Base-by-base conservation (phyloP, 257 asterid genomes). In the Haberlea rhodopensis region DNA sequence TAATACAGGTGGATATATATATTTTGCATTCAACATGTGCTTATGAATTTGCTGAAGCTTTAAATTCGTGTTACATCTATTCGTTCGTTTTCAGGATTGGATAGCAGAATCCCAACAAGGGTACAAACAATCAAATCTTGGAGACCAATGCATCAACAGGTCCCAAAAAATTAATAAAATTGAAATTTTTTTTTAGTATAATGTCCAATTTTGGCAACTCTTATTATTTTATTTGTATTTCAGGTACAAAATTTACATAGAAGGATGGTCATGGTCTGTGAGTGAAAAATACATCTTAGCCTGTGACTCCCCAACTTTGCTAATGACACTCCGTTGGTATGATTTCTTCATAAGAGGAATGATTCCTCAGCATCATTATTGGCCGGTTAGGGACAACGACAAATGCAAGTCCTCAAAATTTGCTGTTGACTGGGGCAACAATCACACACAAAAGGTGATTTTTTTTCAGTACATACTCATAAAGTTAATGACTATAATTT, bases 391-490 rank as follows among this genome's bases (percentile, higher is more conserved):
- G 71, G 94, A 78, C 55, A 66, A 57, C 7, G 76, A 82, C 45
- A 88, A 88, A 57, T 91, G 97, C 80, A 73, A 53, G 45, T 88
- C 97, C 52, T 84, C 88, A n/a, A 88, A 91, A 70, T 91, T 55
- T 52, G 96, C 94, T 19, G 95, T 91, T 60, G 90, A 91, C 53
- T 84, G 91, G 91, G 97, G 96, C 55, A 91, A 91, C 82, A 79
- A 73, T 64, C 84, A 83, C 70, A 72, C 87, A 0, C n/a, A 81
- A 51, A 73, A 84, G 92, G 97, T 87, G 51, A 57, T 48, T 11
- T 8, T n/a, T 16, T 11, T n/a, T n/a, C n/a, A n/a, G n/a, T n/a
- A n/a, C n/a, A n/a, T n/a, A n/a, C n/a, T n/a, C n/a, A n/a, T n/a
- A n/a, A n/a, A n/a, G n/a, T n/a, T n/a, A n/a, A n/a, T n/a, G n/a